Base-by-base conservation (phyloP, 257 asterid species). In the Rehmannia glutinosa region DNA sequence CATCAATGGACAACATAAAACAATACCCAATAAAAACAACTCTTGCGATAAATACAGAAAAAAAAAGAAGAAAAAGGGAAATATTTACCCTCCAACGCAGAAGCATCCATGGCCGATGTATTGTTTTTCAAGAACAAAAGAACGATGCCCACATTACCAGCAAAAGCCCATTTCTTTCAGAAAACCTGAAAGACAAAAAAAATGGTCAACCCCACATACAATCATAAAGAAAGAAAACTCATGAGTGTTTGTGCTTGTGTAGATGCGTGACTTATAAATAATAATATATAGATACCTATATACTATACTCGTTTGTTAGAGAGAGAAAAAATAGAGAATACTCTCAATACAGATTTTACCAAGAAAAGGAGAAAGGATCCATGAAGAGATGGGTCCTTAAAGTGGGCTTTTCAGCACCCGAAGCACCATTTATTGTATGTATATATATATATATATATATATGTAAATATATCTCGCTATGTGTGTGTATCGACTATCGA, bases 361-460 rank as follows among this genome's bases (percentile, higher is more conserved):
- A 61, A 76, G 77, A 60, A 58, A 61, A 61, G 70, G 76, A 33
- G 73, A 73, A 59, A 72, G 76, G 78, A 85, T 76, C 80, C 88
- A 81, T 81, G 83, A 78, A 64, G 80, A 71, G 77, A 78, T 76
- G 91, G 84, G 83, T 55, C 82, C 78, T 77, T 64, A 62, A 78
- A 84, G 76, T 84, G 89, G 86, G 85, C 83, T 77, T 59, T 79
- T 77, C 83, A 80, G 80, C 78, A 78, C 82, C 86, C 80, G 66
- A 78, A 72, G 71, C 87, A 71, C 77, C 84, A 75, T 66, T 64
- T 38, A 50, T 64, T 57, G 72, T 75, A 56, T 42, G 64, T 73
- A 68, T 65, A 70, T 74, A 71, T 73, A 62, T 66, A 71, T 24
- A n/a, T n/a, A n/a, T n/a, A n/a, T n/a, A n/a, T n/a, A n/a, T n/a